These are phyloP conservation scores for Dissoconium aciculare DNA, from an alignment of 2,329 filamentous ascomycete species.

Conservation along the genomic window DNA sequence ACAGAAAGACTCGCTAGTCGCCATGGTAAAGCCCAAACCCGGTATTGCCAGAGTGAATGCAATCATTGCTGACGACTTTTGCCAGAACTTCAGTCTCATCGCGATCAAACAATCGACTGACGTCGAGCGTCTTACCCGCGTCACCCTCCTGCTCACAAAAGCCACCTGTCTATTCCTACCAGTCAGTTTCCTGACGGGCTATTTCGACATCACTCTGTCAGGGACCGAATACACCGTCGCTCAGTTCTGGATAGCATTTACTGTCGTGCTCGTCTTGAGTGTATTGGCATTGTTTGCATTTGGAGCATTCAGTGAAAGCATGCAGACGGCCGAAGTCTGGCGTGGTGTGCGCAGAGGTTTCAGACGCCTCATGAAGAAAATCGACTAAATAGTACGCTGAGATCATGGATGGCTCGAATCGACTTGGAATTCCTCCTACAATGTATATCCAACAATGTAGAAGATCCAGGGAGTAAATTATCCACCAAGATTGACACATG, in stretches of 20 bases:
- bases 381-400: too few relatives aligned
- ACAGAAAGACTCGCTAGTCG: slow-evolving; percentile 55
- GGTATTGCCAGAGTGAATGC: too few relatives aligned
- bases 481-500: too few relatives aligned
- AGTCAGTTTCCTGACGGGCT: slow-evolving; percentile 58
- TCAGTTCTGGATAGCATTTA: slow-evolving; percentile 56
- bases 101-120: slow-evolving; percentile 59
- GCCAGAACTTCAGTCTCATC: slow-evolving; percentile 62
- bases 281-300: slow-evolving; percentile 44
- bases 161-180: slow-evolving; percentile 62
- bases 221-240: slow-evolving; percentile 45
- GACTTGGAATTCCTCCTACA: too few relatives aligned
- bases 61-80: background rate
- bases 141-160: slow-evolving; percentile 59
- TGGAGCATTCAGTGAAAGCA: slow-evolving; percentile 41
- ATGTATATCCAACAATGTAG: too few relatives aligned
- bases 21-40: slow-evolving; percentile 41
- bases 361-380: too few relatives aligned
- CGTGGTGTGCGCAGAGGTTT: slow-evolving; percentile 8
- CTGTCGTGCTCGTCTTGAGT: slow-evolving; percentile 45
- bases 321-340: slow-evolving; percentile 28
- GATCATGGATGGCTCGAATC: too few relatives aligned
- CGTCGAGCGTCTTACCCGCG: slow-evolving; percentile 55
- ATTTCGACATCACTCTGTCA: slow-evolving; percentile 53
- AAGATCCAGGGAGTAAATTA: too few relatives aligned